Evolutionary conservation across 2,329 filamentous ascomycete species (phyloP).

Genomic region (Berkeleyomyces rouxiae): DNA sequence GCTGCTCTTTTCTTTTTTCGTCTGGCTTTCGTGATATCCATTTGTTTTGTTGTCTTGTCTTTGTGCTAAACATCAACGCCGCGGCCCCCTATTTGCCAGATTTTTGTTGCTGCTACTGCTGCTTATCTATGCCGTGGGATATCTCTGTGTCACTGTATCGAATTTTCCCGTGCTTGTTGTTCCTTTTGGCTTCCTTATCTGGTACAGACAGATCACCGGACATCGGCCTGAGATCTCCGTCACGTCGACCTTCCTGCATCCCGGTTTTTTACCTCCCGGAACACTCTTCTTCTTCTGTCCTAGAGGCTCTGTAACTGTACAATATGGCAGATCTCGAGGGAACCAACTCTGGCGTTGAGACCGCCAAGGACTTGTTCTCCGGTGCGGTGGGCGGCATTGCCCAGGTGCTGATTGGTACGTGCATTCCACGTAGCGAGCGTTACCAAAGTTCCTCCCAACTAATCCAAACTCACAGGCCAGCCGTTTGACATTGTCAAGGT

Average conservation of each 20-base stretch:
- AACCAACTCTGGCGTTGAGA: slow-evolving; percentile 31
- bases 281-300: background rate
- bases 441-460: background rate
- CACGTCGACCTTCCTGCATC: background rate
- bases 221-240: slow-evolving; percentile 2
- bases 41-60: background rate
- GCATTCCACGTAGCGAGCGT: slow-evolving; percentile 11
- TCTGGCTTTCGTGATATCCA: background rate
- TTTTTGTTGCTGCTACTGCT: too few relatives aligned
- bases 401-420: slow-evolving; percentile 80
- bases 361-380: slow-evolving; percentile 76
- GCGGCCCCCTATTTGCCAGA: background rate
- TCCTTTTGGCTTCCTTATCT: background rate
- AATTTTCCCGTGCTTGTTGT: background rate
- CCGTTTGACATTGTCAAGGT: slow-evolving; percentile 93
- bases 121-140: background rate
- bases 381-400: slow-evolving; percentile 85
- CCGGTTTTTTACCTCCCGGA: background rate
- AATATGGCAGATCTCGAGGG: slow-evolving; percentile 11
- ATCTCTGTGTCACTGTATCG: background rate
- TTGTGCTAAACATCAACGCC: background rate
- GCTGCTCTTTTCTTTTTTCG: background rate
- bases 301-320: background rate
- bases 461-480: slow-evolving; percentile 32
- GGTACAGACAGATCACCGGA: background rate